A percentile compares a stretch with the other conserved stretches of the same genome.
These are phyloP conservation scores for Prillingera fragicola DNA, from an alignment of 1,284 basidiomycete species.

Conservation along the genomic window DNA sequence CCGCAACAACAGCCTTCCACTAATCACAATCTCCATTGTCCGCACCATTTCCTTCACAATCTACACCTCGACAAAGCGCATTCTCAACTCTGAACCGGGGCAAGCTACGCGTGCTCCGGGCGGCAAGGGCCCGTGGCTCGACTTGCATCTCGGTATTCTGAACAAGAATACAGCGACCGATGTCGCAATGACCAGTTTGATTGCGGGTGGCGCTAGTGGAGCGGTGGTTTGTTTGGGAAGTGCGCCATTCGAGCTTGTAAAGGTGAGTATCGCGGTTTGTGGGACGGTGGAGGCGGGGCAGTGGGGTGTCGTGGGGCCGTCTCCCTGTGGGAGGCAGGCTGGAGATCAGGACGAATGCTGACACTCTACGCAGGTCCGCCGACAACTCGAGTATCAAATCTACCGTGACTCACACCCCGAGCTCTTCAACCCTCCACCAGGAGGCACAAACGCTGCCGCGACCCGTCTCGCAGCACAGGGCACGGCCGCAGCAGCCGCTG, in stretches of 20 bases:
- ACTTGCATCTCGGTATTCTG: slow-evolving; percentile 32
- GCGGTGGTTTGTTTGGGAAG: slow-evolving; percentile 52
- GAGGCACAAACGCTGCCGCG: no score
- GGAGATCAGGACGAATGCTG: not conserved
- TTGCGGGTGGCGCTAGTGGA: slow-evolving; percentile 45
- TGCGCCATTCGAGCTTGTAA: slow-evolving; percentile 92
- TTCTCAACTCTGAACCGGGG: slow-evolving; percentile 55
- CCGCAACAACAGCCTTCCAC: slow-evolving; percentile 61
- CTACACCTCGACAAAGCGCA: slow-evolving; percentile 81
- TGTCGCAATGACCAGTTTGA: slow-evolving; percentile 57
- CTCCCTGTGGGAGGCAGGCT: no score
- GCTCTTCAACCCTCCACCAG: slow-evolving; percentile 15
- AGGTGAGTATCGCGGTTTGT: slow-evolving; percentile 62
- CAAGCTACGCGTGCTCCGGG: no score
- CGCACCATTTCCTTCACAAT: slow-evolving; percentile 87
- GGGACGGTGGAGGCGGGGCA: no score
- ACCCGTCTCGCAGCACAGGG: no score
- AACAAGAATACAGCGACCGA: slow-evolving; percentile 53
- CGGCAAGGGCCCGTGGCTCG: slow-evolving; percentile 32
- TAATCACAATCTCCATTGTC: slow-evolving; percentile 94
- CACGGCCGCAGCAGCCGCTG: not conserved
- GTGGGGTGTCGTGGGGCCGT: no score
- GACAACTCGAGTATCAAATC: slow-evolving; percentile 91
- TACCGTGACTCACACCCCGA: slow-evolving; percentile 40
- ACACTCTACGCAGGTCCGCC: slow-evolving; percentile 64